A percentile compares a stretch with the other conserved stretches of the same genome.
These are phyloP conservation scores for Incumbomyces lentus DNA, from an alignment of 2,329 filamentous ascomycete species.

Conservation along the genomic window DNA sequence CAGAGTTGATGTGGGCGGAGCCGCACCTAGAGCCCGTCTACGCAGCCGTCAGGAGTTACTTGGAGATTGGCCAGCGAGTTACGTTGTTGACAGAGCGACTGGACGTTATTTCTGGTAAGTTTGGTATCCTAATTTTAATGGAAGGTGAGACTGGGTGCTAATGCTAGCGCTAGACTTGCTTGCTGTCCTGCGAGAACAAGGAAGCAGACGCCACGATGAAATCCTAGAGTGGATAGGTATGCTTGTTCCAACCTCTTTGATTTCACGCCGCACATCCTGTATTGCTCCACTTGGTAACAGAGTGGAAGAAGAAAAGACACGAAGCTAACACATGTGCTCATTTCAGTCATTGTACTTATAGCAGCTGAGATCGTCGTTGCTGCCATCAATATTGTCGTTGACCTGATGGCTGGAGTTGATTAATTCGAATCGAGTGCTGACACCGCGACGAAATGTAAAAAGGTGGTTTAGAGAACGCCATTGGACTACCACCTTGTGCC, in stretches of 20 bases:
- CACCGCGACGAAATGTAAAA: too few species aligned
- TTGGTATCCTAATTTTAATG: neutral
- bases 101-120: slow-evolving; percentile 57
- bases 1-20: slow-evolving; percentile 97
- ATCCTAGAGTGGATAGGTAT: slow-evolving; percentile 81
- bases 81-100: slow-evolving; percentile 78
- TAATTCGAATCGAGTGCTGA: slow-evolving; percentile 23
- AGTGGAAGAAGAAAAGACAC: too few species aligned
- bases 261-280: too few species aligned
- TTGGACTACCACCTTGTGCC: too few species aligned
- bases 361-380: slow-evolving; percentile 91
- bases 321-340: neutral
- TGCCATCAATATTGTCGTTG: slow-evolving; percentile 87
- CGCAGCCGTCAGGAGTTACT: slow-evolving; percentile 83
- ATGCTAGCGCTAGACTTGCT: slow-evolving; percentile 55
- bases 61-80: slow-evolving; percentile 97
- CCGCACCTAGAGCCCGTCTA: slow-evolving; percentile 95
- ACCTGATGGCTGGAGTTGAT: slow-evolving; percentile 65
- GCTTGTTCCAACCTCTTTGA: slow-evolving; percentile 24
- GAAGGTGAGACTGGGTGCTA: too few species aligned
- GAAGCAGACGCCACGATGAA: slow-evolving; percentile 86
- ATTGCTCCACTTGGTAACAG: too few species aligned
- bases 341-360: slow-evolving; percentile 79
- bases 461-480: too few species aligned
- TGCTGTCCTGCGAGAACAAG: slow-evolving; percentile 86